These are phyloP conservation scores for Alternaria brassicicola DNA, from an alignment of 2,329 filamentous ascomycete species.

Conservation along the genomic window DNA sequence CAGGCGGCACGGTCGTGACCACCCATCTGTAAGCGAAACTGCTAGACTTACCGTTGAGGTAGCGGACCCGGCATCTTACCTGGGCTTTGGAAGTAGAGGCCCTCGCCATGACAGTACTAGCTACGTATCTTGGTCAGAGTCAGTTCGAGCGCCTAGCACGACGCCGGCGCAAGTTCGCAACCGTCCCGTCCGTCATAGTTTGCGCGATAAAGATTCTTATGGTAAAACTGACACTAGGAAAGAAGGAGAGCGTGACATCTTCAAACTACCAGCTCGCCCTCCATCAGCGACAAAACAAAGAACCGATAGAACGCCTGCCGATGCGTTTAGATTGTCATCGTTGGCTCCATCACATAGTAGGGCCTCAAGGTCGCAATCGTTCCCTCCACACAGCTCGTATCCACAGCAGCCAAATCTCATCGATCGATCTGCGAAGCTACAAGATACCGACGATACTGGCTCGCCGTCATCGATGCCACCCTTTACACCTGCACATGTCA, in stretches of 20 bases:
- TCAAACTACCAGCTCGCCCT: constrained; percentile 11
- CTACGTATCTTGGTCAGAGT: constrained; percentile 53
- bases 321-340: constrained; percentile 28
- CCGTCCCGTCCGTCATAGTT: background rate
- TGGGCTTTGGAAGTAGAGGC: constrained; percentile 48
- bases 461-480: constrained; percentile 31
- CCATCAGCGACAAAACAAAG: constrained; percentile 10
- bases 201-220: constrained; percentile 11
- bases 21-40: constrained; percentile 20
- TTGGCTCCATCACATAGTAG: constrained; percentile 20
- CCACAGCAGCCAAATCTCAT: constrained; percentile 22
- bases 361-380: constrained; percentile 31
- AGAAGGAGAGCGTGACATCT: constrained; percentile 6
- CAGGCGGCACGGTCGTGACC: constrained; percentile 15
- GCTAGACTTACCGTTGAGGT: constrained; percentile 41
- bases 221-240: background rate
- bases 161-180: constrained; percentile 11
- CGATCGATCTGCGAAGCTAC: constrained; percentile 15
- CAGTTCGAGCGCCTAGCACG: constrained; percentile 32
- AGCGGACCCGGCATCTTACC: constrained; percentile 42
- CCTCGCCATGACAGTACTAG: constrained; percentile 39
- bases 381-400: constrained; percentile 29
- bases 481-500: background rate
- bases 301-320: constrained; percentile 9
- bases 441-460: constrained; percentile 5